phyloP scores from a whole-genome alignment of 768 basidiomycete genomes.

The Termitomyces sp. region DNA sequence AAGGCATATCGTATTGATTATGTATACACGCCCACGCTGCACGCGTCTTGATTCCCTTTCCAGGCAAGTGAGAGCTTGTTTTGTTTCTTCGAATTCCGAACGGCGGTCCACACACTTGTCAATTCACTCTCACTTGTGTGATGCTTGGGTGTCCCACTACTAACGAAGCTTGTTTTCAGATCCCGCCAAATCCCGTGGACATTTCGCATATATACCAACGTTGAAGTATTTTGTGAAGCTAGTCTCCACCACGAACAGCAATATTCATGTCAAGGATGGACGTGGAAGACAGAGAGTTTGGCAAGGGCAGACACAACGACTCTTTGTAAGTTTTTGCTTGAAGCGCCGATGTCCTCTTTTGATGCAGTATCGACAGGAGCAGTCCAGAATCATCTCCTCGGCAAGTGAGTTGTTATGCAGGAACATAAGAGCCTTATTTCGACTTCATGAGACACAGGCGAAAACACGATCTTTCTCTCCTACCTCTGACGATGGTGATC shows the following conservation, averaged over 20 bases:
- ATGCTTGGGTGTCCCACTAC: slow-evolving; percentile 9
- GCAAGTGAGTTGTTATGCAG: slow-evolving; percentile 29
- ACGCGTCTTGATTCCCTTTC: no score
- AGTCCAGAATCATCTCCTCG: slow-evolving; percentile 55
- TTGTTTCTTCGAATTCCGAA: no score
- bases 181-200: background rate
- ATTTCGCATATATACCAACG: slow-evolving; percentile 1
- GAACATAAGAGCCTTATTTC: background rate
- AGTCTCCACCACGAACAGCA: background rate
- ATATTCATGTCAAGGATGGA: slow-evolving; percentile 15
- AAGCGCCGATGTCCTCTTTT: background rate
- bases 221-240: background rate
- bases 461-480: slow-evolving; percentile 51
- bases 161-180: background rate
- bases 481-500: slow-evolving; percentile 45
- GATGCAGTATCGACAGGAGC: slow-evolving; percentile 33
- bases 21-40: no score
- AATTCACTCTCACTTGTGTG: background rate
- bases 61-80: background rate
- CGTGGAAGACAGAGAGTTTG: slow-evolving; percentile 30
- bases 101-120: no score
- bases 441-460: slow-evolving; percentile 28
- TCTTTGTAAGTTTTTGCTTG: slow-evolving; percentile 31
- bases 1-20: no score
- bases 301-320: slow-evolving; percentile 34